phyloP scores from a whole-genome alignment of 805 yeast genomes.

The Lipomyces kockii region DNA sequence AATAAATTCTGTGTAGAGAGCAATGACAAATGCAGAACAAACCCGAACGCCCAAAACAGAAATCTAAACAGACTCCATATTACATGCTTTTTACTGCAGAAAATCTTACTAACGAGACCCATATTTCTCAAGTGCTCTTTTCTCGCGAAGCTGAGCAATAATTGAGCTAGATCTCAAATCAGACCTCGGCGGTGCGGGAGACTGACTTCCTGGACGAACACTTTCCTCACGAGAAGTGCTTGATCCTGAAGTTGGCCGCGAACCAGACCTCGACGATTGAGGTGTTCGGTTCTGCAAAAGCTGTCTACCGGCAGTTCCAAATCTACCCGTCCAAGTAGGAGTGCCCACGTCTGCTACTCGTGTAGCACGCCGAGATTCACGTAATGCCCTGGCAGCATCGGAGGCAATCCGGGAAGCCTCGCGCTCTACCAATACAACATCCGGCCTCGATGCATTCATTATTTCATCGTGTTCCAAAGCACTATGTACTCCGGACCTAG shows the following conservation, averaged over 20 bases:
- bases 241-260: not conserved
- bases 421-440: conserved; percentile 58
- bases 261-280: conserved; percentile 7
- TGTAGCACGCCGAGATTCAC: conserved; percentile 62
- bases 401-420: conserved; percentile 66
- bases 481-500: conserved; percentile 72
- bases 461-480: conserved; percentile 80
- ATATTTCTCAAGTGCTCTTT: conserved; percentile 47
- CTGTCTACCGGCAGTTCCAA: conserved; percentile 56
- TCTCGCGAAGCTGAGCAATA: conserved; percentile 54
- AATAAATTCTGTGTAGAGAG: too few species aligned
- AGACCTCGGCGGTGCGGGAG: conserved; percentile 39
- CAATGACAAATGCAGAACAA: not conserved
- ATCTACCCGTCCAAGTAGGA: conserved; percentile 96
- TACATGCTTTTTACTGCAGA: not conserved
- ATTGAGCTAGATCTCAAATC: conserved; percentile 52
- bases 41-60: not conserved
- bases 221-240: not conserved
- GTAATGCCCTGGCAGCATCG: conserved; percentile 63
- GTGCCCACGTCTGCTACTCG: conserved; percentile 62
- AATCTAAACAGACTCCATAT: not conserved
- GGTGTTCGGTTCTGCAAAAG: conserved; percentile 5
- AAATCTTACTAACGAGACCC: not conserved
- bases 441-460: conserved; percentile 60
- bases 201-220: not conserved